These are phyloP conservation scores for Nadsonia starkeyi-henricii DNA, from an alignment of 1,139 yeast genomes.

Conservation along the genomic window DNA sequence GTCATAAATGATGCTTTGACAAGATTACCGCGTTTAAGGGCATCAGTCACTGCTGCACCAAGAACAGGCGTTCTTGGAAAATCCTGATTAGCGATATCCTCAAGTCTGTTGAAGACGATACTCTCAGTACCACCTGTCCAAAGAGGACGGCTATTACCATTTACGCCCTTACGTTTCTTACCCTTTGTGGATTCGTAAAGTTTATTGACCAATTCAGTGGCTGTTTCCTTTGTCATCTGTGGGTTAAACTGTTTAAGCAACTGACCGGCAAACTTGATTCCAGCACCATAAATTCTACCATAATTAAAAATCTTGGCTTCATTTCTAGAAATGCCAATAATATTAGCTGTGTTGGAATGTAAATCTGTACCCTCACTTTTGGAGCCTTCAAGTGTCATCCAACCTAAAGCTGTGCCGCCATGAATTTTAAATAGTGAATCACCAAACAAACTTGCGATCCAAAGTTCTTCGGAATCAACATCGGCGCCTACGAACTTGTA, in stretches of 20 bases:
- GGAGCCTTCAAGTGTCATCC: conserved; percentile 98
- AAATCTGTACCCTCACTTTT: conserved; percentile 83
- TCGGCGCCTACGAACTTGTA: conserved; percentile 90
- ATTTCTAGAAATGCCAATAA: conserved; percentile 75
- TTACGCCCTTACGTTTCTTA: conserved; percentile 20
- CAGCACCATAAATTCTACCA: conserved; percentile 97
- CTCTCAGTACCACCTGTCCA: conserved; percentile 80
- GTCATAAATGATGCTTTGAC: conserved; percentile 54
- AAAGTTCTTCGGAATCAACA: conserved; percentile 93
- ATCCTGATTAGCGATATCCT: conserved; percentile 73
- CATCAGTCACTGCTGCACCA: conserved; percentile 88
- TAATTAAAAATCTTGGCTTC: conserved; percentile 94
- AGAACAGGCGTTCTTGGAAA: conserved; percentile 81
- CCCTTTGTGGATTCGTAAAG: conserved; percentile 84
- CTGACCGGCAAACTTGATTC: conserved; percentile 75
- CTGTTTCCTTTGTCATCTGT: conserved; percentile 49
- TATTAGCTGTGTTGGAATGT: conserved; percentile 86
- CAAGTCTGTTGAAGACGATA: conserved; percentile 76
- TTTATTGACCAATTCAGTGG: conserved; percentile 48
- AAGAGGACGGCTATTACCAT: background rate
- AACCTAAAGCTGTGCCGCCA: conserved; percentile 93
- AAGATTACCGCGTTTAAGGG: conserved; percentile 54
- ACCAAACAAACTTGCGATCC: conserved; percentile 95
- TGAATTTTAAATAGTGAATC: conserved; percentile 81
- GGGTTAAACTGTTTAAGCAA: conserved; percentile 75